phyloP scores from a whole-genome alignment of 2,329 filamentous ascomycete genomes.

The Cladosporium sp. region DNA sequence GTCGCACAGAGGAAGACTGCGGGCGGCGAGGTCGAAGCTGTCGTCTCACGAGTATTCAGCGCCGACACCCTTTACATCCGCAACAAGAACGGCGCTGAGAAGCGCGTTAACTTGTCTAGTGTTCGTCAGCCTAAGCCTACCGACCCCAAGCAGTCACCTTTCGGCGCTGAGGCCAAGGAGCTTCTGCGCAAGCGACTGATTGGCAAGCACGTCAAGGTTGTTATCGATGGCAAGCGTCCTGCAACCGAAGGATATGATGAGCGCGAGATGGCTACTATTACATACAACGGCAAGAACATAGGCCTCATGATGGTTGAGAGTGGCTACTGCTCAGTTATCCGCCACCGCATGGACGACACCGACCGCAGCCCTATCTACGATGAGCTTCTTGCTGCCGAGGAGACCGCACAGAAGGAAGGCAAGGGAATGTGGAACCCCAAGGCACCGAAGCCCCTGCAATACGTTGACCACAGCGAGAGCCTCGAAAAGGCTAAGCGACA shows the following conservation, averaged over 20 bases:
- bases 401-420: slow-evolving; percentile 77
- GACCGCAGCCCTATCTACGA: slow-evolving; percentile 95
- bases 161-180: slow-evolving; percentile 91
- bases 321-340: slow-evolving; percentile 89
- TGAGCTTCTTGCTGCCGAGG: slow-evolving; percentile 76
- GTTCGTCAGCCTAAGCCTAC: slow-evolving; percentile 87
- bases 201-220: slow-evolving; percentile 89
- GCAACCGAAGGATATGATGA: slow-evolving; percentile 90
- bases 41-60: slow-evolving; percentile 80
- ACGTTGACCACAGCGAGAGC: slow-evolving; percentile 86
- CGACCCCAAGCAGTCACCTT: slow-evolving; percentile 84
- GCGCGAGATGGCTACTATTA: slow-evolving; percentile 88
- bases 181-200: slow-evolving; percentile 92
- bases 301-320: slow-evolving; percentile 83
- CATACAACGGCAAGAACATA: slow-evolving; percentile 81
- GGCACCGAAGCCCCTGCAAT: slow-evolving; percentile 76
- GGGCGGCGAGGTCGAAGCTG: slow-evolving; percentile 70
- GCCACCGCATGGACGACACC: slow-evolving; percentile 90
- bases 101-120: slow-evolving; percentile 88
- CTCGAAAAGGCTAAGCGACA: slow-evolving; percentile 95
- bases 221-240: slow-evolving; percentile 85
- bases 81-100: slow-evolving; percentile 81
- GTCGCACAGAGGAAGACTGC: slow-evolving; percentile 65
- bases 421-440: slow-evolving; percentile 97
- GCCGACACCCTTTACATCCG: slow-evolving; percentile 87